phyloP scores from a whole-genome alignment of 1,284 basidiomycete genomes.

The Porodaedalea pini region DNA sequence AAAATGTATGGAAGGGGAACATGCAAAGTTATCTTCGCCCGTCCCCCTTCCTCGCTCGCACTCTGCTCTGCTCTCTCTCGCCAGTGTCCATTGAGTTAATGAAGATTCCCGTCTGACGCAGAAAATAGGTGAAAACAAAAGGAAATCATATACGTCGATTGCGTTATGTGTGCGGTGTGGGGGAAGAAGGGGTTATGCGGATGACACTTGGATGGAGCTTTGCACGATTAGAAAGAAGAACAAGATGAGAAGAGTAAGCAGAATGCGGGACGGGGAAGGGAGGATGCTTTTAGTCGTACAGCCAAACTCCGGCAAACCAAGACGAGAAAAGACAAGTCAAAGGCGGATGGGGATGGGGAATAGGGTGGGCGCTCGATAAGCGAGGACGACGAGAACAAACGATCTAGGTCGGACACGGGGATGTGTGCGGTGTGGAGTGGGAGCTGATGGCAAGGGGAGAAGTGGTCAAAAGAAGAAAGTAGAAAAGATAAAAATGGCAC shows the following conservation, averaged over 20 bases:
- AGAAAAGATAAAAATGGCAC: neutral
- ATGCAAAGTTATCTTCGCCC: neutral
- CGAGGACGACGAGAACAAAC: neutral
- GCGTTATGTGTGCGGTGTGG: neutral
- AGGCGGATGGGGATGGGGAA: neutral
- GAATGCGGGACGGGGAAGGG: neutral
- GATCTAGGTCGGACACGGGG: neutral
- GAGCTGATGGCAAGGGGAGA: neutral
- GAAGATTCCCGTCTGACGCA: neutral
- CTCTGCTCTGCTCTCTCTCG: slow-evolving; percentile 1
- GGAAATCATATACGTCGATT: neutral
- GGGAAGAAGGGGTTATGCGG: neutral
- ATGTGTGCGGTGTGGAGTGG: neutral
- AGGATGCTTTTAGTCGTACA: slow-evolving; percentile 8
- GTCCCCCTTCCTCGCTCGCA: neutral
- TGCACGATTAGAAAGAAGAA: neutral
- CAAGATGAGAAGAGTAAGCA: neutral
- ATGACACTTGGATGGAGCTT: neutral
- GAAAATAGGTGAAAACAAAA: neutral
- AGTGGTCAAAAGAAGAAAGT: neutral
- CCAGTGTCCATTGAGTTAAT: neutral
- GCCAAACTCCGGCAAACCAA: slow-evolving; percentile 2
- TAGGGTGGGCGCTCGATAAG: neutral
- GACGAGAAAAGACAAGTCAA: neutral
- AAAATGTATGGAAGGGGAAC: neutral